Evolutionary conservation across 2,329 filamentous ascomycete species (phyloP).

Genomic region (Curvularia hawaiiensis): DNA sequence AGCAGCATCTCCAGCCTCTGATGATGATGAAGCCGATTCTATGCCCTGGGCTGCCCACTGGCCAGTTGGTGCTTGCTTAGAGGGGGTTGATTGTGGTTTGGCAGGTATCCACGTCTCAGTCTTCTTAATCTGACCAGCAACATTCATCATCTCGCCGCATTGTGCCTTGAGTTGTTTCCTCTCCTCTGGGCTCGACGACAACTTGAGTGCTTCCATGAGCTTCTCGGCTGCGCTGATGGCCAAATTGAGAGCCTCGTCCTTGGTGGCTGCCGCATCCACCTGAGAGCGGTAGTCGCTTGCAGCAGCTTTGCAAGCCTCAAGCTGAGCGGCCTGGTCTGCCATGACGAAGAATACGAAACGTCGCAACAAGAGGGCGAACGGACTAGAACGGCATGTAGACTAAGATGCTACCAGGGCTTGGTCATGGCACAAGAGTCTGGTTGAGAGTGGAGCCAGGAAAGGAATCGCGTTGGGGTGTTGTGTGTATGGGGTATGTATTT

Average conservation of each 20-base stretch:
- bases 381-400: background rate
- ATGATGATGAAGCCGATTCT: background rate
- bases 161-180: conserved; percentile 70
- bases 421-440: conserved; percentile 7
- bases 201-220: conserved; percentile 76
- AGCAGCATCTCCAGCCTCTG: conserved; percentile 4
- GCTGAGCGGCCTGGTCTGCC: conserved; percentile 33
- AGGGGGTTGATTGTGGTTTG: conserved; percentile 11
- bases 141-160: conserved; percentile 70
- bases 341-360: conserved; percentile 22
- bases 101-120: conserved; percentile 30
- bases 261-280: conserved; percentile 57
- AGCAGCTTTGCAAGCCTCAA: conserved; percentile 39
- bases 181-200: conserved; percentile 66
- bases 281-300: conserved; percentile 45
- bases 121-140: conserved; percentile 77
- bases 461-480: conserved; percentile 19
- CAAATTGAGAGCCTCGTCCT: conserved; percentile 71
- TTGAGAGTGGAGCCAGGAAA: background rate
- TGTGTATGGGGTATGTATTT: background rate
- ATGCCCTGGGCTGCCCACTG: conserved; percentile 34
- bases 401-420: conserved; percentile 7
- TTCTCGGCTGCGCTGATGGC: conserved; percentile 79
- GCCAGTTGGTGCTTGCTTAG: conserved; percentile 24
- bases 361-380: background rate